Evolutionary conservation across 2,329 filamentous ascomycete genomes (phyloP).

Genomic region (Cladosporium sp.): DNA sequence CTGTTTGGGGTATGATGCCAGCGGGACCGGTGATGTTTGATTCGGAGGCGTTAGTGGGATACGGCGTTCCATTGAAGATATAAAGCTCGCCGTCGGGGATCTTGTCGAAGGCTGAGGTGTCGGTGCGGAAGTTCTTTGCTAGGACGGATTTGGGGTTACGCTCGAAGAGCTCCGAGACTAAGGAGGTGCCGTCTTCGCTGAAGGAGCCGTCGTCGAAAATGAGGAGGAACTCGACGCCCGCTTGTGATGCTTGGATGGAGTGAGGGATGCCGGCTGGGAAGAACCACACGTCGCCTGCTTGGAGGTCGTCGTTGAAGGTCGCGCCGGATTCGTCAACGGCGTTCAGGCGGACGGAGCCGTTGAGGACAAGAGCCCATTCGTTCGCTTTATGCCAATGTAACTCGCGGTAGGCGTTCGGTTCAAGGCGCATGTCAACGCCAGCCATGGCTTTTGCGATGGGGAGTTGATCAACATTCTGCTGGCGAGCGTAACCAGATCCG

Average conservation of each 20-base stretch:
- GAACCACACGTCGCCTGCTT: conserved; percentile 30
- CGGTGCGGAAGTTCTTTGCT: conserved; percentile 46
- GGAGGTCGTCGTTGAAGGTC: conserved; percentile 36
- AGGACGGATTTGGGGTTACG: conserved; percentile 40
- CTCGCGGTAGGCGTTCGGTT: conserved; percentile 36
- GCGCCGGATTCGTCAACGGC: conserved; percentile 36
- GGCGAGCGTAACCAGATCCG: conserved; percentile 43
- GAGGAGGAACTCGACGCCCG: conserved; percentile 60
- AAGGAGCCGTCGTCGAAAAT: conserved; percentile 62
- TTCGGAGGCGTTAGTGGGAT: conserved; percentile 36
- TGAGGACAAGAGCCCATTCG: conserved; percentile 36
- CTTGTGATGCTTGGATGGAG: conserved; percentile 44
- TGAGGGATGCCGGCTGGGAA: conserved; percentile 34
- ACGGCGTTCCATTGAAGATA: conserved; percentile 43
- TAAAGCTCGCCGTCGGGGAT: conserved; percentile 41
- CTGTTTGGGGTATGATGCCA: conserved; percentile 32
- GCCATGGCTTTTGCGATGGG: conserved; percentile 45
- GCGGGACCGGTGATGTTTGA: conserved; percentile 43
- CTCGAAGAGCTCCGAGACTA: conserved; percentile 46
- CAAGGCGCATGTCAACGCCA: conserved; percentile 44
- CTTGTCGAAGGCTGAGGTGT: conserved; percentile 38
- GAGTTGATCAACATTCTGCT: conserved; percentile 42
- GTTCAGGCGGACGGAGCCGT: conserved; percentile 33
- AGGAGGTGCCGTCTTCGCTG: conserved; percentile 61
- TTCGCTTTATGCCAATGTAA: conserved; percentile 38